Conservation (phyloP, 306 rosid species). For the Acacia confusa region DNA sequence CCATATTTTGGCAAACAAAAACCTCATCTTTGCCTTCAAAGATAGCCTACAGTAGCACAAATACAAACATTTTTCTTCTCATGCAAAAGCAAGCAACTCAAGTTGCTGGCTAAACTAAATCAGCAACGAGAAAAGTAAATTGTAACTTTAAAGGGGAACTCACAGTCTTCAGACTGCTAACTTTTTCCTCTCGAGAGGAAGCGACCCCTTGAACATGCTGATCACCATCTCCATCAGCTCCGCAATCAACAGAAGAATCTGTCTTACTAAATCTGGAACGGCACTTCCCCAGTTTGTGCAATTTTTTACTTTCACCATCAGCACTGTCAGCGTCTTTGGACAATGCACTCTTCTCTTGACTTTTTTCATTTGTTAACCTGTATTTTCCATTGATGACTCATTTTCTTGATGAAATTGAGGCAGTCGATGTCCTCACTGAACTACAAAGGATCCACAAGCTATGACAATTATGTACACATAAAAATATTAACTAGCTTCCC, state of each 20-base stretch:
- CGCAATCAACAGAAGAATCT: constrained; percentile 70
- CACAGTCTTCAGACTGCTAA: constrained; percentile 97
- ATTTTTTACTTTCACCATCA: constrained; percentile 70
- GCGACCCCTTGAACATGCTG: constrained; percentile 77
- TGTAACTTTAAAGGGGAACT: constrained; percentile 34
- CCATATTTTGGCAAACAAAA: not conserved
- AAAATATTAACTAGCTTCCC: not conserved
- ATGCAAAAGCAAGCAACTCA: not conserved
- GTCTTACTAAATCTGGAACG: constrained; percentile 72
- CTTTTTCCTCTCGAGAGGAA: constrained; percentile 91
- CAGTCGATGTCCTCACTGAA: not conserved
- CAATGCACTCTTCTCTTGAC: constrained; percentile 58
- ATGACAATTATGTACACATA: not conserved
- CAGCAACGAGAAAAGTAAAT: not conserved
- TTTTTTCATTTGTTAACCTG: constrained; percentile 59
- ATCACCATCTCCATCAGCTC: constrained; percentile 80
- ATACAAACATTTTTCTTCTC: not conserved
- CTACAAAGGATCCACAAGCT: not conserved
- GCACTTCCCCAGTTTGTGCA: constrained; percentile 61
- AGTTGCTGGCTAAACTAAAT: constrained; percentile 18
- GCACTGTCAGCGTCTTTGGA: constrained; percentile 53
- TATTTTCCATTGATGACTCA: not conserved
- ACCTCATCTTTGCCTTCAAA: not conserved
- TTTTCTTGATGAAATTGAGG: not conserved
- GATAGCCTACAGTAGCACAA: not conserved